Evolutionary conservation across 345 rosid genomes (phyloP).

Genomic region (Hibiscus syriacus): DNA sequence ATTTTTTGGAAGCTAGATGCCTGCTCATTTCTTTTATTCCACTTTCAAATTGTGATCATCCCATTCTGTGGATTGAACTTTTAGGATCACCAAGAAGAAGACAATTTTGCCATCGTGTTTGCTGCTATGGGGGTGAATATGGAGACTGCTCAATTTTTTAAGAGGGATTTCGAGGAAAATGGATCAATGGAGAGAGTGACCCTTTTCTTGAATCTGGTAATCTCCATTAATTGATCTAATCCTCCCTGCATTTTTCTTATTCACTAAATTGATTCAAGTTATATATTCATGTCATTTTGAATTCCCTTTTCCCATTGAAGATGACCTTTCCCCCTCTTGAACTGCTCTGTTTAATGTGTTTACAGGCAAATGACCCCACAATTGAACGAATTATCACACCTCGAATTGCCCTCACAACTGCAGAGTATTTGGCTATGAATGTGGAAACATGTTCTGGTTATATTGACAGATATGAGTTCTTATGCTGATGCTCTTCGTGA

Average conservation of each 20-base stretch:
- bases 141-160: slow-evolving; percentile 98
- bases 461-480: too few relatives aligned
- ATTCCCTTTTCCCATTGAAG: background rate
- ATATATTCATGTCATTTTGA: background rate
- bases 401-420: slow-evolving; percentile 93
- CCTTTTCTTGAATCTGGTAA: slow-evolving; percentile 84
- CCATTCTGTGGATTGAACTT: slow-evolving; percentile 7
- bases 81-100: slow-evolving; percentile 74
- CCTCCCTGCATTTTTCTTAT: background rate
- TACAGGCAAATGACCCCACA: too few relatives aligned
- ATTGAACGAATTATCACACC: too few relatives aligned
- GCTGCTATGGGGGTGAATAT: slow-evolving; percentile 99
- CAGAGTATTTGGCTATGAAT: slow-evolving; percentile 97
- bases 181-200: slow-evolving; percentile 99
- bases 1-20: background rate
- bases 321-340: background rate
- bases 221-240: background rate
- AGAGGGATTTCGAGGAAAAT: slow-evolving; percentile 95
- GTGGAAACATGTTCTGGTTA: slow-evolving; percentile 98
- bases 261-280: background rate
- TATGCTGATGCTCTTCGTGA: too few relatives aligned
- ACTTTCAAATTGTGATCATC: background rate
- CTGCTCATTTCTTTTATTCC: background rate
- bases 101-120: slow-evolving; percentile 94
- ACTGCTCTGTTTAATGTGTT: background rate